Base-by-base conservation (phyloP, 306 rosid species). In the Ammopiptanthus mongolicus region DNA sequence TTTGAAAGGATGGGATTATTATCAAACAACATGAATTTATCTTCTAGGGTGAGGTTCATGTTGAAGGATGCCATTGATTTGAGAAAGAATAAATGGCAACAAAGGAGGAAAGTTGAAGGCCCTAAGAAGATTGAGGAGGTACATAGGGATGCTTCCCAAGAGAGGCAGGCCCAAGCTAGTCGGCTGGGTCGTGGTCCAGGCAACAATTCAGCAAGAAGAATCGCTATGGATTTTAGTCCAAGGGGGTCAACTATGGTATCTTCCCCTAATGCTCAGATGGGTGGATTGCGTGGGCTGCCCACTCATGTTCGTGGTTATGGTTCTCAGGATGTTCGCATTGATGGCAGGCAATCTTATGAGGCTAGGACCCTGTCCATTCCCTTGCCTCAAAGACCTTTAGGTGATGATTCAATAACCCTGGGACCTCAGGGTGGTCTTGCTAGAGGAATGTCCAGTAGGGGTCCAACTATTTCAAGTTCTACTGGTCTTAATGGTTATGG, bases 351-450 rank as follows among this genome's bases (percentile, higher is more conserved):
- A 48, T 77, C 93, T 56, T 83, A 82, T 63, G 99, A 89, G 78
- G 78, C 88, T 59, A 86, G 95, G 86, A 62, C 88, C 44, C 61
- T 81, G 81, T 85, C 97, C 5, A 80, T 88, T 78, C 85, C 96
- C 57, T 72, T 91, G 78, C 83, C 88, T 36, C 96, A 90, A 18
- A 86, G 91, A 65, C 71, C 92, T 13, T 21, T 47, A 3, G 91
- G 84, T 71, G 97, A 90, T 31, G 96, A 87, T 15, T 85, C 96
- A 23, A 88, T 90, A 74, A 95, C 89, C 47, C 66, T 95, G 87
- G 98, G 96, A n/a, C 98, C 98, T 33, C 93, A 88, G 64, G 97
- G 97, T 83, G 97, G 98, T 81, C 93, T 95, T 39, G 97, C 93
- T 12, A 84, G 91, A 81, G 97, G 97, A 78, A 95, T 95, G 98